Evolutionary conservation across 495 filamentous ascomycete genomes (phyloP).

Genomic region (Platismatia glauca): DNA sequence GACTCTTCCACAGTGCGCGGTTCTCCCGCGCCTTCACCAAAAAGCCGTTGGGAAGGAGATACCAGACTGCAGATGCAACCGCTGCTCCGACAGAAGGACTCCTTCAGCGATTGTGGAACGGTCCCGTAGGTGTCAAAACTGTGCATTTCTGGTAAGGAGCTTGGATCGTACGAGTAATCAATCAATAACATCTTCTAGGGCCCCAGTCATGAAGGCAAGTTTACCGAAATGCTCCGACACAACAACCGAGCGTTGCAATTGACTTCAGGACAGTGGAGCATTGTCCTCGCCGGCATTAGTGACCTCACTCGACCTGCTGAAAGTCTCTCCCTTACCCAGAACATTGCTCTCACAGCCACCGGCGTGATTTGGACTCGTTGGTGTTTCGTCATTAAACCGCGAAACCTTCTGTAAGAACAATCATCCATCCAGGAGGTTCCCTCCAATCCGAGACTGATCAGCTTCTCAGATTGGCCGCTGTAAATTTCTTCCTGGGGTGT

Average conservation of each 20-base stretch:
- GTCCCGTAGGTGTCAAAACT: slow-evolving; percentile 82
- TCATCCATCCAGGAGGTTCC: neutral
- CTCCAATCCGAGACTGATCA: neutral
- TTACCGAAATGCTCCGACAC: neutral
- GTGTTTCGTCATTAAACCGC: slow-evolving; percentile 94
- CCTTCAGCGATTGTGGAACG: slow-evolving; percentile 73
- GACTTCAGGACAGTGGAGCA: slow-evolving; percentile 54
- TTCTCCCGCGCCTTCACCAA: slow-evolving; percentile 39
- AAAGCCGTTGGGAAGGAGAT: slow-evolving; percentile 49
- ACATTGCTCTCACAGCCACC: slow-evolving; percentile 77
- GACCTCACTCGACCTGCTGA: slow-evolving; percentile 91
- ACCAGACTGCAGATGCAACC: slow-evolving; percentile 53
- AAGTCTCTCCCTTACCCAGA: slow-evolving; percentile 85
- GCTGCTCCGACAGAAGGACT: slow-evolving; percentile 45
- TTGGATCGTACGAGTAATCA: neutral
- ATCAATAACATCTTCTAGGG: slow-evolving; percentile 44
- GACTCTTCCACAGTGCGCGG: slow-evolving; percentile 42
- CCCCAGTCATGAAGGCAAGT: slow-evolving; percentile 88
- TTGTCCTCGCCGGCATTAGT: slow-evolving; percentile 84
- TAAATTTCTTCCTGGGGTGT: slow-evolving; percentile 94
- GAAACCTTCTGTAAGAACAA: slow-evolving; percentile 66
- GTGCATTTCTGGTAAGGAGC: slow-evolving; percentile 89
- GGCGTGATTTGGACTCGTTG: slow-evolving; percentile 96
- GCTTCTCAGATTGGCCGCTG: slow-evolving; percentile 66
- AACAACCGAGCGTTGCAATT: slow-evolving; percentile 6